Percentiles rank a stretch among this genome's conserved stretches.
These are phyloP conservation scores for Podaxis mareebaensis DNA, from an alignment of 768 basidiomycete species.

Conservation along the genomic window DNA sequence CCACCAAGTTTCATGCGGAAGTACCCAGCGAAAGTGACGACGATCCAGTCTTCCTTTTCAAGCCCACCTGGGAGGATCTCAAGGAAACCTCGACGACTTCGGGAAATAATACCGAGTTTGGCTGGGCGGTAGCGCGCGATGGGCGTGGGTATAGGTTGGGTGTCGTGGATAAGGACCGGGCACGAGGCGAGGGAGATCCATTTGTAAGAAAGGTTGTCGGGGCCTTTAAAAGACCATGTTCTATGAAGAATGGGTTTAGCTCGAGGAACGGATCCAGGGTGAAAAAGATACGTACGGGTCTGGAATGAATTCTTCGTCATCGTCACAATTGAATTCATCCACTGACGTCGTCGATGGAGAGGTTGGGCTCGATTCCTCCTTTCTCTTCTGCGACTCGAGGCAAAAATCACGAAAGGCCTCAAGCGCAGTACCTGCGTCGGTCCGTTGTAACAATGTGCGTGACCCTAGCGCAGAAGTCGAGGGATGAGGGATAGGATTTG, in stretches of 20 bases:
- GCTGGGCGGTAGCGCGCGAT: constrained; percentile 36
- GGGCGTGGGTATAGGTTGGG: constrained; percentile 23
- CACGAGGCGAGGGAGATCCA: constrained; percentile 38
- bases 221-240: constrained; percentile 36
- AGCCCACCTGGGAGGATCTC: constrained; percentile 36
- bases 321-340: not conserved
- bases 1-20: constrained; percentile 11
- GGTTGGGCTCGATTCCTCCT: not conserved
- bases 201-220: constrained; percentile 37
- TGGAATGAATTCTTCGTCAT: constrained; percentile 1
- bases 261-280: not conserved
- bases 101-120: constrained; percentile 37
- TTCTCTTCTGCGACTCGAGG: not conserved
- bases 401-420: constrained; percentile 14
- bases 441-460: not conserved
- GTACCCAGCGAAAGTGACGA: constrained; percentile 32
- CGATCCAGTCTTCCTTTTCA: constrained; percentile 30
- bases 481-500: not conserved
- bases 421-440: constrained; percentile 2
- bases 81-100: constrained; percentile 34
- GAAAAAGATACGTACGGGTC: constrained; percentile 13
- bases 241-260: constrained; percentile 32
- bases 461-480: not conserved
- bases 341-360: not conserved
- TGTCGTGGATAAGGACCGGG: constrained; percentile 32